phyloP scores from a whole-genome alignment of 2,329 filamentous ascomycete species.

The Curvularia lunata region DNA sequence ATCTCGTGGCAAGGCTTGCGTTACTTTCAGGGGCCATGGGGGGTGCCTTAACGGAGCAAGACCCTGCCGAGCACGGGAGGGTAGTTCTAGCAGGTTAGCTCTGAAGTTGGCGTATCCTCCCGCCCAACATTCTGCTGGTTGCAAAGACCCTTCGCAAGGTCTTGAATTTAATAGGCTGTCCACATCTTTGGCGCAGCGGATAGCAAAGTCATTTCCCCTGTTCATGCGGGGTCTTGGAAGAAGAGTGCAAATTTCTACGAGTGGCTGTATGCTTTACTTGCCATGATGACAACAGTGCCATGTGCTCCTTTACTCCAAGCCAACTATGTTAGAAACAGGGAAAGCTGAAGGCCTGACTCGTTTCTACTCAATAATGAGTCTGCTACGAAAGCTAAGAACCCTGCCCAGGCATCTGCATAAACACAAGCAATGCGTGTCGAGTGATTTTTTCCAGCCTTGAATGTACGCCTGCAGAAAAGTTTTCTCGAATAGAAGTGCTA shows the following conservation, averaged over 20 bases:
- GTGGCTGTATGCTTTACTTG: not conserved
- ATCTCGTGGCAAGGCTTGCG: not conserved
- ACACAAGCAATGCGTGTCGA: not conserved
- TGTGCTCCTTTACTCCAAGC: not conserved
- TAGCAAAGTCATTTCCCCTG: not conserved
- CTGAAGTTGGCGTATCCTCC: not conserved
- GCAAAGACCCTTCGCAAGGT: not conserved
- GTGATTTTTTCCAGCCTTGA: not conserved
- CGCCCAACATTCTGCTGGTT: not conserved
- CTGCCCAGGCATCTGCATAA: not conserved
- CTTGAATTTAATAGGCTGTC: not conserved
- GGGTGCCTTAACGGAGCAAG: not conserved
- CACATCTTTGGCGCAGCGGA: not conserved
- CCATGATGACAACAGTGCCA: not conserved
- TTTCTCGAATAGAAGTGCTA: not conserved
- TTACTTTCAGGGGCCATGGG: not conserved
- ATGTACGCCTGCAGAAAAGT: not conserved
- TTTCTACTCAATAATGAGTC: not conserved
- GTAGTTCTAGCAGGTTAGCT: not conserved
- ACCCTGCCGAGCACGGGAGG: not conserved
- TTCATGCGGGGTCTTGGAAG: not conserved
- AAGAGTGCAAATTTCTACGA: not conserved
- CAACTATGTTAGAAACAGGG: not conserved
- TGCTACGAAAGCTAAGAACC: not conserved
- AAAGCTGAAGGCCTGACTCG: not conserved